Base-by-base conservation (phyloP, 371 early-diverging fungal genomes). In the Syncephalastrum racemosum region DNA sequence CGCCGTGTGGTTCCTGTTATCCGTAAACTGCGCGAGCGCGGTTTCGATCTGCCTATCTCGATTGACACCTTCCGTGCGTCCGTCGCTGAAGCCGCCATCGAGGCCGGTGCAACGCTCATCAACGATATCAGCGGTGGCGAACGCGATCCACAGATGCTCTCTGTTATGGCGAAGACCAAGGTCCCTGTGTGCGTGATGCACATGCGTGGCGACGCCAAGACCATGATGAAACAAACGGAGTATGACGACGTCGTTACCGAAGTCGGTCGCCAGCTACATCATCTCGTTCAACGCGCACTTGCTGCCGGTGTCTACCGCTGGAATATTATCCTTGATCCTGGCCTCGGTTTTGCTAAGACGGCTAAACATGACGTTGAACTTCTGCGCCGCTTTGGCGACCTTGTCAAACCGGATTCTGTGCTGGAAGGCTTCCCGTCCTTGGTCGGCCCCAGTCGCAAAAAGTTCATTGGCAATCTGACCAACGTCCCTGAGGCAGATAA, bases 251-350 rank as follows among this genome's bases (percentile, higher is more conserved):
- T 95, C 0, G 75, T 97, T 6, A 71, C 69, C 3, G 89, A 81
- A 52, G 85, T 97, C n/a, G 76, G 82, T 25, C 60, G 62, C 10
- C 91, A 87, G 51, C 77, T 97, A 15, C 70, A 79, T n/a, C 65
- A 65, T 19, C 69, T 83, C 8, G 86, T 96, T 6, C 64, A 84
- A 50, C 70, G 68, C 8, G 94, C 94, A 0, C 73, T 95, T 22
- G 67, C 70, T 8, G 80, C 83, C 2, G 98, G 98, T 52, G 86
- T 98, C 0, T 82, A 82, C 51, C 85, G 97, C 12, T 99, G 97
- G 97, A 97, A 96, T 68, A 90, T 99, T 36, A 90, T 96, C 58
- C 67, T 96, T 7, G 99, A 99, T 64, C 99, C 99, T 2, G 99
- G 99, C 14, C 77, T 99, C 48, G 99, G 98, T 0, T 99, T 98